Base-by-base conservation (phyloP, 1,139 yeast species). In the Hanseniaspora uvarum region DNA sequence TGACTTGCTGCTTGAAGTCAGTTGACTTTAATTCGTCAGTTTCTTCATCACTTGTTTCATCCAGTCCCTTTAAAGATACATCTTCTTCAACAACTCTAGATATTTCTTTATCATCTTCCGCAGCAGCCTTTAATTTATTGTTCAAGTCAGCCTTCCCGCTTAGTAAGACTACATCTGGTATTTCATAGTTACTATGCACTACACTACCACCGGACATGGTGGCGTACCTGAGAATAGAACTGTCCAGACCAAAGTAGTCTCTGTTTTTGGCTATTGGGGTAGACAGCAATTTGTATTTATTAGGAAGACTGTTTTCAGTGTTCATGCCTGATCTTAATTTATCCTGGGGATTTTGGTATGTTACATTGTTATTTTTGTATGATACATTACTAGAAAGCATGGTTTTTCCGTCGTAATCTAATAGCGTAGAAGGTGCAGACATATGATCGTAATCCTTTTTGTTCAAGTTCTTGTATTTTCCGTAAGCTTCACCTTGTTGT, bases 151-250 rank as follows among this genome's bases (percentile, higher is more conserved):
- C 40, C 39, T 40, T 50, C 8, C 53, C 46, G 7, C 40, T 50
- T 18, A 50, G 23, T 1, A 50, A 18, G 2, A 50, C 53, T 4
- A 50, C 53, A 30, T 50, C 53, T 6, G 53, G 53, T 3, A 50
- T 50, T 28, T 50, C 53, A 21, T 50, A 28, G 16, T 50, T 36
- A 19, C 48, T 43, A 8, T 50, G 46, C 2, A 50, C 24, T 24
- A 44, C 48, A 30, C 49, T 50, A 5, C 53, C 48, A 11, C 53
- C 53, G 14, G 53, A 50, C 53, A 50, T 50, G 5, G 53, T 50
- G 7, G 53, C 53, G 24, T 43, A 50, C 53, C 53, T 50, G 38
- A 50, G 53, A 50, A 50, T 50, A 14, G 53, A 50, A 19, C 53
- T 50, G 34, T 50, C 53, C 16, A 43, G 45, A 1, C 48, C 53